These are phyloP conservation scores for Hyphopichia buzzinii DNA, from an alignment of 1,139 yeast genomes.

Conservation along the genomic window DNA sequence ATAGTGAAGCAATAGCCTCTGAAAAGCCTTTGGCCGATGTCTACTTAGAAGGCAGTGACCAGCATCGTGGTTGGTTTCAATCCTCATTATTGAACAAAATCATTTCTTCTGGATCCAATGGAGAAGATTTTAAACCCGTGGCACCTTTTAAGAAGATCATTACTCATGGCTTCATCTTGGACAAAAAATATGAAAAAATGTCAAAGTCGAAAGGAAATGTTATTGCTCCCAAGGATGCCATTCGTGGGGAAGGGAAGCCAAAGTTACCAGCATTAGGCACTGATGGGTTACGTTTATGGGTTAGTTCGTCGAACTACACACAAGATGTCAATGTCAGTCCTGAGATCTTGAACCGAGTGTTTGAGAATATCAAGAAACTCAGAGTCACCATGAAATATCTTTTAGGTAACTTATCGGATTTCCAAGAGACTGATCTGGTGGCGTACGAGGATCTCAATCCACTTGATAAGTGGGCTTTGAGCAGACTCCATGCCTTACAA, in stretches of 20 bases:
- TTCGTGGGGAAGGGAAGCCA: constrained; percentile 61
- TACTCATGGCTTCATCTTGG: constrained; percentile 93
- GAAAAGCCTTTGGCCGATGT: constrained; percentile 59
- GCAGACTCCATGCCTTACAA: constrained; percentile 52
- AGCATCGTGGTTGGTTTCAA: constrained; percentile 99
- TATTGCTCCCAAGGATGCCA: constrained; percentile 63
- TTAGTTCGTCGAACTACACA: constrained; percentile 84
- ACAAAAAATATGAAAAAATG: constrained; percentile 85
- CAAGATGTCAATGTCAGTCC: constrained; percentile 77
- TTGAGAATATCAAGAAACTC: constrained; percentile 76
- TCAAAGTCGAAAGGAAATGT: constrained; percentile 90
- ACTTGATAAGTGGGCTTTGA: constrained; percentile 66
- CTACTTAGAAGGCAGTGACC: constrained; percentile 93
- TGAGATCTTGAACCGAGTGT: constrained; percentile 69
- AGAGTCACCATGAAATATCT: constrained; percentile 79
- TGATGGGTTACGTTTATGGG: constrained; percentile 90
- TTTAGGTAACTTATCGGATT: constrained; percentile 67
- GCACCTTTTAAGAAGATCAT: constrained; percentile 73
- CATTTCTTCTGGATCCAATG: constrained; percentile 43
- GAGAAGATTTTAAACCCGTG: constrained; percentile 38
- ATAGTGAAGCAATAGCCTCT: constrained; percentile 11
- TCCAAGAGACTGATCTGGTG: constrained; percentile 14
- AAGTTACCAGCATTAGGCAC: constrained; percentile 73
- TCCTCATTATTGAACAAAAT: constrained; percentile 82
- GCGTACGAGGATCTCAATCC: constrained; percentile 42